Percentiles rank a stretch among this genome's conserved stretches.
phyloP scores from a whole-genome alignment of 176 grass and related monocot species.

The Chloris gayana region DNA sequence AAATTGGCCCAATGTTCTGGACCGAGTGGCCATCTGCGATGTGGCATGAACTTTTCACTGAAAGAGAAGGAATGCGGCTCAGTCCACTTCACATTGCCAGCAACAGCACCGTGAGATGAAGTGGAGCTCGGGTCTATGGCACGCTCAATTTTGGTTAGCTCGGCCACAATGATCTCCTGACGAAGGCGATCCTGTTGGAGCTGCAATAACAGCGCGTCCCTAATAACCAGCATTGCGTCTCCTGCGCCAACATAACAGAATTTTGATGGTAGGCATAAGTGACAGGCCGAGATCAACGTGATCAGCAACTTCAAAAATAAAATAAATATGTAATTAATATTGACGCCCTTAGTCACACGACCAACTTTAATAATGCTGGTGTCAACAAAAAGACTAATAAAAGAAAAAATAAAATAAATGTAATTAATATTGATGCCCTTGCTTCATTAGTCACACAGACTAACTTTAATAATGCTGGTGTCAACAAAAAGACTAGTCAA shows the following conservation, averaged over 20 bases:
- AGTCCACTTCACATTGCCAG: background rate
- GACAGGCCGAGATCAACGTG: background rate
- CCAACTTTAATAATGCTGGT: background rate
- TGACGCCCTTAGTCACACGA: background rate
- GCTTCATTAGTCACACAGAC: no score
- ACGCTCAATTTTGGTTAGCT: constrained; percentile 46
- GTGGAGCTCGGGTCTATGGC: constrained; percentile 6
- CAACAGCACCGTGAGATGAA: background rate
- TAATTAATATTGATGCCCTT: background rate
- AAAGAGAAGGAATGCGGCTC: background rate
- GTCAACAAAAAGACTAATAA: background rate
- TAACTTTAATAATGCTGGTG: background rate
- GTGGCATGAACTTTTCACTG: background rate
- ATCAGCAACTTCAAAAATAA: background rate
- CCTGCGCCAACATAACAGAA: background rate
- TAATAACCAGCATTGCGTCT: constrained; percentile 30
- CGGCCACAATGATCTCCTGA: constrained; percentile 40
- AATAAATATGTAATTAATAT: background rate
- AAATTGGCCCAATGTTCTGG: background rate
- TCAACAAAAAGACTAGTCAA: background rate
- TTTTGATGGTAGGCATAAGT: background rate
- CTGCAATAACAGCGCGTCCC: constrained; percentile 46
- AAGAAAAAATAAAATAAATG: background rate
- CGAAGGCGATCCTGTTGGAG: constrained; percentile 36
- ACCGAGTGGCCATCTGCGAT: background rate